These are phyloP conservation scores for Juglanconis juglandina DNA, from an alignment of 2,329 filamentous ascomycete species.

Conservation along the genomic window DNA sequence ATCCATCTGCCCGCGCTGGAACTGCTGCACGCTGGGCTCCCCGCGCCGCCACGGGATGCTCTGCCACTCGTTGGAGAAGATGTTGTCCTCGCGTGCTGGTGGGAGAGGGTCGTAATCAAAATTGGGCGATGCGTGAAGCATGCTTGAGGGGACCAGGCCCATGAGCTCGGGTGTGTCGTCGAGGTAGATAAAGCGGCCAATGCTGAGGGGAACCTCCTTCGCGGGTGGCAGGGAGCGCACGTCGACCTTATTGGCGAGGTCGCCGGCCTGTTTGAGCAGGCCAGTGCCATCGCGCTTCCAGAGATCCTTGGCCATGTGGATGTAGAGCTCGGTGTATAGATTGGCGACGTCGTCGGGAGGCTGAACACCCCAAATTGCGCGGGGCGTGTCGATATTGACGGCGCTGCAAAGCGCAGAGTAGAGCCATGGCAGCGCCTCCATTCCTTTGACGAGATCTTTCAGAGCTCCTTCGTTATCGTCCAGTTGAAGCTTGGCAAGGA, in stretches of 20 bases:
- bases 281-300: constrained; percentile 71
- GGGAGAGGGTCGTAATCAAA: constrained; percentile 81
- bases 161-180: constrained; percentile 72
- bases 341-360: constrained; percentile 62
- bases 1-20: constrained; percentile 1
- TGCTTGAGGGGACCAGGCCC: constrained; percentile 60
- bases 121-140: constrained; percentile 63
- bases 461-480: constrained; percentile 64
- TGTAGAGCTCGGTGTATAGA: constrained; percentile 73
- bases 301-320: constrained; percentile 71
- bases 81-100: constrained; percentile 55
- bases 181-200: constrained; percentile 75
- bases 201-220: constrained; percentile 39
- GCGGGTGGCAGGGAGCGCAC: constrained; percentile 33
- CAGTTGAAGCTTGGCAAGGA: constrained; percentile 71
- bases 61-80: constrained; percentile 44
- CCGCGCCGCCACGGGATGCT: constrained; percentile 37
- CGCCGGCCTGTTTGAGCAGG: constrained; percentile 68
- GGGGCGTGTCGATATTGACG: constrained; percentile 73
- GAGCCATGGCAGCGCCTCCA: constrained; percentile 78
- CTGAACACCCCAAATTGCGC: constrained; percentile 76
- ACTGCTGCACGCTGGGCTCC: background rate
- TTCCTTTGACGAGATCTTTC: constrained; percentile 61
- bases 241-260: constrained; percentile 46
- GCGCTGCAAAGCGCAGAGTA: constrained; percentile 77